Evolutionary conservation across 208 protist genomes (phyloP), one percentile per base, ranked within the genome.

Genomic region (Trypanosoma cruzi): DNA sequence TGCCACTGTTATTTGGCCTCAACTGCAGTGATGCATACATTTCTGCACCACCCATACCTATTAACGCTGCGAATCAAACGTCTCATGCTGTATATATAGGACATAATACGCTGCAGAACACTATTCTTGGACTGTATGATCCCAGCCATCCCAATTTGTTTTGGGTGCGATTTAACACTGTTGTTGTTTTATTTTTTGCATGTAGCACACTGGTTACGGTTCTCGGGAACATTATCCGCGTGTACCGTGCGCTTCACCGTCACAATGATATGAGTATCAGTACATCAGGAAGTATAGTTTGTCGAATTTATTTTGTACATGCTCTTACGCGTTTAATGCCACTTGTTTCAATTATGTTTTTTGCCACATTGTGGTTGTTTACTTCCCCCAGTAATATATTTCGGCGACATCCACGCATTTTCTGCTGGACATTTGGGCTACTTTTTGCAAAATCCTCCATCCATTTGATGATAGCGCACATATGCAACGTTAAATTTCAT

Each of bases 361-460:
- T 91, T 48, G 80, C 84, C 0, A 78, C 79, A 28, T 64, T 81
- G 50, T 94, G 86, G 87, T 84, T 86, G 48, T 24, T 84, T 6
- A 79, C 77, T 16, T 94, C 85, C 36, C 85, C 84, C 53, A 81
- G 73, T 28, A 75, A 92, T 36, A 82, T 96, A 63, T 95, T 94
- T 63, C 68, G 64, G n/a, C 67, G 71, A 11, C 80, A 93, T 79
- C 92, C 92, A 53, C 80, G 87, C 13, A 40, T 95, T 48, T 92
- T 94, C 71, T 88, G 74, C 64, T 96, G 89, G 89, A 94, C 84
- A 4, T 71, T 92, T 24, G 92, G 92, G 4, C 69, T 95, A 60
- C 77, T 95, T 22, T 91, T 80, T 73, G 90, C 85, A 37, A 94
- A 94, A 68, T 71, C 92, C 31, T 62, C 75, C n/a, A 79, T 95